Evolutionary conservation across 306 rosid genomes (phyloP).

Genomic region (Canavalia ensiformis): DNA sequence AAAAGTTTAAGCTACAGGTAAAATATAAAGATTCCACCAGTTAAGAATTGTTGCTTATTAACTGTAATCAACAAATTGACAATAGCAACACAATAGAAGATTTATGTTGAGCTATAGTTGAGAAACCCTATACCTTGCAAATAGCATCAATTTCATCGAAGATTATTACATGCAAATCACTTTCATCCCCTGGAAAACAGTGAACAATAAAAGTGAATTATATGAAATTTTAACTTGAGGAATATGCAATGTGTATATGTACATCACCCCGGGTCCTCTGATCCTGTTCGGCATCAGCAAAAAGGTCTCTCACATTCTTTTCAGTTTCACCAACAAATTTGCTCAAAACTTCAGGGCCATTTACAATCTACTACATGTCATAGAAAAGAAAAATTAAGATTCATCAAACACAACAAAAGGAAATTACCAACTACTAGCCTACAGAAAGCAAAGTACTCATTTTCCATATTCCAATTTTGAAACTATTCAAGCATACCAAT

Average conservation of each 20-base stretch:
- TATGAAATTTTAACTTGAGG: conserved; percentile 41
- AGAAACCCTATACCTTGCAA: conserved; percentile 80
- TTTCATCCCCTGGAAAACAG: conserved; percentile 81
- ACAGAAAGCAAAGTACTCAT: conserved; percentile 10
- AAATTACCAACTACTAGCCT: conserved; percentile 39
- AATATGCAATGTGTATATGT: conserved; percentile 41
- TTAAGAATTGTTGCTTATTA: conserved; percentile 14
- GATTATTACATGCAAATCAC: conserved; percentile 97
- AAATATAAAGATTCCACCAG: conserved; percentile 25
- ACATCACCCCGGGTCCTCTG: conserved; percentile 82
- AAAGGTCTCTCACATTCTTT: conserved; percentile 96
- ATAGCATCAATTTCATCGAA: conserved; percentile 99
- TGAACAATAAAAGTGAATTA: conserved; percentile 47
- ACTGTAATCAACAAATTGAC: conserved; percentile 35
- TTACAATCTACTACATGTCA: conserved; percentile 73
- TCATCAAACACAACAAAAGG: conserved; percentile 36
- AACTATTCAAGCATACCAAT: conserved; percentile 44
- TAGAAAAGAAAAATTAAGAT: conserved; percentile 42
- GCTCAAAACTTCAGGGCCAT: conserved; percentile 98
- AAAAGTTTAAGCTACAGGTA: conserved; percentile 16
- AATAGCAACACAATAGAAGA: conserved; percentile 37
- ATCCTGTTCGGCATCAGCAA: conserved; percentile 99
- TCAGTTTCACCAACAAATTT: conserved; percentile 99
- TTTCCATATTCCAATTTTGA: conserved; percentile 20
- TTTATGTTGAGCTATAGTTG: conserved; percentile 37